Percentiles rank a stretch among this genome's conserved stretches.
Conservation (phyloP, 148 eudicot species). For the Camellia sinensis region DNA sequence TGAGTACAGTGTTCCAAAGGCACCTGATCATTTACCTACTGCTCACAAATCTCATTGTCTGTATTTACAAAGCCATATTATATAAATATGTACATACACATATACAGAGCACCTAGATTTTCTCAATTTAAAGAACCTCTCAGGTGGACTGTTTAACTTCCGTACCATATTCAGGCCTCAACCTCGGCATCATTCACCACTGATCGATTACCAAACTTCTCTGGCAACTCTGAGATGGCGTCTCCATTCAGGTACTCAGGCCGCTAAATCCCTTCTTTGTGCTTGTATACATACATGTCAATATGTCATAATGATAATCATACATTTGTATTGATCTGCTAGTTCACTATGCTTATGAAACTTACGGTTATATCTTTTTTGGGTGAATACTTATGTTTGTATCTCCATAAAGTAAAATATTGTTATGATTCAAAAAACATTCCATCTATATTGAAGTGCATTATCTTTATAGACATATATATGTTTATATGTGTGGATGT, state of each 20-base stretch:
- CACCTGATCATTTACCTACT: background rate
- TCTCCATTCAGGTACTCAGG: slow-evolving; percentile 15
- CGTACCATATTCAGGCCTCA: background rate
- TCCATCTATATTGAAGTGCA: background rate
- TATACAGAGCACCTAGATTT: background rate
- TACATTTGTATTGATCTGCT: background rate
- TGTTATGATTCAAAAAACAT: background rate
- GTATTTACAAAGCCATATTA: background rate
- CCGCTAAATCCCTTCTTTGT: background rate
- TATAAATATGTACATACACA: background rate
- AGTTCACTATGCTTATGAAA: background rate
- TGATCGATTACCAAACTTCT: background rate
- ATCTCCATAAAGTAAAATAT: background rate
- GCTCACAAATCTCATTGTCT: background rate
- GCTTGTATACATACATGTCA: background rate
- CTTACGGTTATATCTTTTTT: too few species aligned
- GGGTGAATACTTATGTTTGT: background rate
- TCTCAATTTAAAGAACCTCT: background rate
- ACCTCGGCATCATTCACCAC: background rate
- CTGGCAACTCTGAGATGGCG: slow-evolving; percentile 9
- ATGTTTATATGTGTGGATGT: background rate
- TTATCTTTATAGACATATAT: background rate
- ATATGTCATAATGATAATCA: background rate
- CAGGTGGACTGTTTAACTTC: background rate
- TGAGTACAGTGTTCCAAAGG: background rate